Percentiles rank a stretch among this genome's conserved stretches.
These are phyloP conservation scores for Trichocomaceae sp. DNA, from an alignment of 2,329 filamentous ascomycete species.

Conservation along the genomic window DNA sequence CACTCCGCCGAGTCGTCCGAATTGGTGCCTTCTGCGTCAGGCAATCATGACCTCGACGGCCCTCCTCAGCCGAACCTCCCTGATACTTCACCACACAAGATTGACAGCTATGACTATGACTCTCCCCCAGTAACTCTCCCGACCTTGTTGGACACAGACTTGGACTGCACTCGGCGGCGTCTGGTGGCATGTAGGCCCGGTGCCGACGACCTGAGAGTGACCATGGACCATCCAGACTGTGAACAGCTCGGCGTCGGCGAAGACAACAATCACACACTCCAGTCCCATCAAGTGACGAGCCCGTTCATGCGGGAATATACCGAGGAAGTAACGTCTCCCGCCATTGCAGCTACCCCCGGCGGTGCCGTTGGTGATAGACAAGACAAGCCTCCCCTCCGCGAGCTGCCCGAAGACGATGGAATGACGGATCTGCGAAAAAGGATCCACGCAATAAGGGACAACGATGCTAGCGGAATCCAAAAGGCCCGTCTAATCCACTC, in stretches of 20 bases:
- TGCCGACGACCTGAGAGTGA: constrained; percentile 2
- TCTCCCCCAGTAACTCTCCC: not conserved
- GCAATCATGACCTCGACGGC: constrained; percentile 15
- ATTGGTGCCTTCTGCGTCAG: constrained; percentile 17
- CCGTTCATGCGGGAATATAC: not conserved
- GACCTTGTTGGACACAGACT: not conserved
- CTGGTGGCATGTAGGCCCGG: constrained; percentile 3
- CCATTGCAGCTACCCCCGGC: not conserved
- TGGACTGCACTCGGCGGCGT: constrained; percentile 1
- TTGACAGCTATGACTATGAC: not conserved
- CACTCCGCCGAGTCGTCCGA: constrained; percentile 17
- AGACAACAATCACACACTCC: not conserved
- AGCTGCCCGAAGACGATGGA: constrained; percentile 69
- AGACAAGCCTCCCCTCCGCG: constrained; percentile 3
- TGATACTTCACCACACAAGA: constrained; percentile 15
- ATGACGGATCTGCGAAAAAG: constrained; percentile 61
- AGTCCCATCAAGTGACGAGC: not conserved
- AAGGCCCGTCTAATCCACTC: constrained; percentile 68
- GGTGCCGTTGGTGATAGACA: constrained; percentile 3
- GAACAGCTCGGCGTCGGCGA: not conserved
- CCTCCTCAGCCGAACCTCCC: constrained; percentile 14
- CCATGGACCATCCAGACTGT: constrained; percentile 7
- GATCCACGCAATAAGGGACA: constrained; percentile 62
- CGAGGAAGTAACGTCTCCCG: not conserved
- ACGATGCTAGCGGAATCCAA: constrained; percentile 52